Evolutionary conservation across 2,329 filamentous ascomycete species (phyloP).

Genomic region (Arthrobotrys pseudoclavata): DNA sequence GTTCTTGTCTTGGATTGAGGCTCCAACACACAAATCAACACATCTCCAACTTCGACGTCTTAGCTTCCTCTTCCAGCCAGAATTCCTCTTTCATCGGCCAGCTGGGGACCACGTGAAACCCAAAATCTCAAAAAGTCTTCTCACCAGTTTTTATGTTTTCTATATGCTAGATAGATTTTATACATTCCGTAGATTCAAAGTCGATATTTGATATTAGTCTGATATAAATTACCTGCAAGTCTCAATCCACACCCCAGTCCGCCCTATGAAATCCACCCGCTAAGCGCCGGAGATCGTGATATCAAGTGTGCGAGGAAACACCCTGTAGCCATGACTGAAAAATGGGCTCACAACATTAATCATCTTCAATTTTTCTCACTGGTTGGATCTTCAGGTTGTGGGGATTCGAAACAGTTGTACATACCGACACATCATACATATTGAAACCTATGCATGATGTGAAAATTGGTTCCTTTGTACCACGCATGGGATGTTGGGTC

Average conservation of each 20-base stretch:
- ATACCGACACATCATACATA: neutral
- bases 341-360: conserved; percentile 2
- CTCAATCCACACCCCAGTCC: conserved; percentile 19
- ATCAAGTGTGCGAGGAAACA: conserved; percentile 10
- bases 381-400: conserved; percentile 7
- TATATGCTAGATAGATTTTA: neutral
- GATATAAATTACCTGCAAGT: conserved; percentile 18
- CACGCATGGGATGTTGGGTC: conserved; percentile 2
- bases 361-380: neutral
- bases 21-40: conserved; percentile 19
- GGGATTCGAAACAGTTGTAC: conserved; percentile 1
- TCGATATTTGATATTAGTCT: neutral
- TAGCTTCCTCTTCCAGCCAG: conserved; percentile 16
- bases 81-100: conserved; percentile 23
- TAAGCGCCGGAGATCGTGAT: conserved; percentile 38
- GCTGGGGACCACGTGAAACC: neutral
- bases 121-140: neutral
- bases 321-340: conserved; percentile 12
- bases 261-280: conserved; percentile 39
- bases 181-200: neutral
- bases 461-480: conserved; percentile 5
- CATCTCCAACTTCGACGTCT: conserved; percentile 15
- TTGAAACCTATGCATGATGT: neutral
- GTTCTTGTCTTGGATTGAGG: conserved; percentile 2
- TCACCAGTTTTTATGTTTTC: neutral